A percentile compares a stretch with the other conserved stretches of the same genome.
Evolutionary conservation across 2,329 filamentous ascomycete genomes (phyloP).

Genomic region (Aspergillus fumigatus): DNA sequence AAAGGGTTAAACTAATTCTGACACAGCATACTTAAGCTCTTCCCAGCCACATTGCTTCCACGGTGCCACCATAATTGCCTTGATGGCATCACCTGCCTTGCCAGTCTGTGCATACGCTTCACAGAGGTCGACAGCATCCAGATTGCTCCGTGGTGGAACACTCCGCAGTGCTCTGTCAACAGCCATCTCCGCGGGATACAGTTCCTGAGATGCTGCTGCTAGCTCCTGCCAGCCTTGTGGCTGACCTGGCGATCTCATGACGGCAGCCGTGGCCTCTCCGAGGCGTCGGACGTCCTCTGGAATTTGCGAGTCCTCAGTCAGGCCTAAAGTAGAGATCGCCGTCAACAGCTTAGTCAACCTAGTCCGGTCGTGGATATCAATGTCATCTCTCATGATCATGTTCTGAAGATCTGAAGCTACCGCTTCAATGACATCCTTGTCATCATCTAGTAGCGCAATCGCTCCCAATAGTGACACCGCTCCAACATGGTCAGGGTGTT

Average conservation of each 20-base stretch:
- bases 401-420: conserved; percentile 72
- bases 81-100: conserved; percentile 67
- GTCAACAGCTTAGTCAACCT: conserved; percentile 70
- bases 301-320: conserved; percentile 40
- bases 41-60: conserved; percentile 68
- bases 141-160: conserved; percentile 65
- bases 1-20: conserved; percentile 13
- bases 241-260: conserved; percentile 76
- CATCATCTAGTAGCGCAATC: conserved; percentile 75
- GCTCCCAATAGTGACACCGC: conserved; percentile 77
- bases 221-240: conserved; percentile 78
- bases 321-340: conserved; percentile 61
- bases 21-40: conserved; percentile 32
- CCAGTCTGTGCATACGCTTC: conserved; percentile 71
- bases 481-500: conserved; percentile 68
- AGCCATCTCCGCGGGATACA: conserved; percentile 68
- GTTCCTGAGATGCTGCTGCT: conserved; percentile 53
- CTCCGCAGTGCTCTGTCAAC: conserved; percentile 70
- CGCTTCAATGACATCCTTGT: conserved; percentile 73
- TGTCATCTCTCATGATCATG: conserved; percentile 63
- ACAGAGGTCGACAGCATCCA: conserved; percentile 67
- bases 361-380: conserved; percentile 60
- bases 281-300: conserved; percentile 49
- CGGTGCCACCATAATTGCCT: conserved; percentile 72
- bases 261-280: conserved; percentile 66